Conservation (phyloP, 78 protist genomes). For the Monosiga brevicollis region DNA sequence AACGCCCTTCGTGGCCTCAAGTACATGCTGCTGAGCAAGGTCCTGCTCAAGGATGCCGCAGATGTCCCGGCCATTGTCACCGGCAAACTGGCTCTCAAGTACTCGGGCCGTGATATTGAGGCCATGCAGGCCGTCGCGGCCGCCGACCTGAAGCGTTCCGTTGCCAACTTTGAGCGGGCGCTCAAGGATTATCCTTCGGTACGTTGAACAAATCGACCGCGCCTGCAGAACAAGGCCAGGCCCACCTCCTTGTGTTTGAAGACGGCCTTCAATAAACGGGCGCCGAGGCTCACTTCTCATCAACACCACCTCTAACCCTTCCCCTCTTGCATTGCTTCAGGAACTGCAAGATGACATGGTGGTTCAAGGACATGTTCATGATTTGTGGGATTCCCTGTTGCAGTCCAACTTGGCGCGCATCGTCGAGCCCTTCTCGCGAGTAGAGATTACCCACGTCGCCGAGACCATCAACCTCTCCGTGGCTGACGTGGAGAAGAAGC, state of each 20-base stretch:
- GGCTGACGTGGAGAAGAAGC: conserved; percentile 67
- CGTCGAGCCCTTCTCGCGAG: conserved; percentile 89
- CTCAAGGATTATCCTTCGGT: neutral
- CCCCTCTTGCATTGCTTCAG: neutral
- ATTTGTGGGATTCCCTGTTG: conserved; percentile 75
- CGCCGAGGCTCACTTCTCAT: neutral
- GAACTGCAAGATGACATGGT: conserved; percentile 33
- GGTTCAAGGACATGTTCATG: conserved; percentile 39
- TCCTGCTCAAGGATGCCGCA: conserved; percentile 33
- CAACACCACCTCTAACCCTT: neutral
- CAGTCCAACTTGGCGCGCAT: conserved; percentile 80
- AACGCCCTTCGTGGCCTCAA: conserved; percentile 60
- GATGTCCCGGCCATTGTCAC: conserved; percentile 68
- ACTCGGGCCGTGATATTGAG: conserved; percentile 37
- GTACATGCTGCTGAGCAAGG: conserved; percentile 89
- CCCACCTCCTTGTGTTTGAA: neutral
- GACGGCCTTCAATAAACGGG: neutral
- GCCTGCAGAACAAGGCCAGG: no score
- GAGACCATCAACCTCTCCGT: conserved; percentile 55
- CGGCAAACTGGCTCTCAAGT: conserved; percentile 73
- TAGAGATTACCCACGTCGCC: conserved; percentile 48
- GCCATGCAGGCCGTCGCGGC: conserved; percentile 77
- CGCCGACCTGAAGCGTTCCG: conserved; percentile 59
- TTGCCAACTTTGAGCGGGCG: conserved; percentile 51
- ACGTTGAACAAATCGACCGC: no score